Percentiles rank a stretch among this genome's conserved stretches.
Evolutionary conservation across 108 stramenopile species (phyloP).

Genomic region (Cyclotella atomus): DNA sequence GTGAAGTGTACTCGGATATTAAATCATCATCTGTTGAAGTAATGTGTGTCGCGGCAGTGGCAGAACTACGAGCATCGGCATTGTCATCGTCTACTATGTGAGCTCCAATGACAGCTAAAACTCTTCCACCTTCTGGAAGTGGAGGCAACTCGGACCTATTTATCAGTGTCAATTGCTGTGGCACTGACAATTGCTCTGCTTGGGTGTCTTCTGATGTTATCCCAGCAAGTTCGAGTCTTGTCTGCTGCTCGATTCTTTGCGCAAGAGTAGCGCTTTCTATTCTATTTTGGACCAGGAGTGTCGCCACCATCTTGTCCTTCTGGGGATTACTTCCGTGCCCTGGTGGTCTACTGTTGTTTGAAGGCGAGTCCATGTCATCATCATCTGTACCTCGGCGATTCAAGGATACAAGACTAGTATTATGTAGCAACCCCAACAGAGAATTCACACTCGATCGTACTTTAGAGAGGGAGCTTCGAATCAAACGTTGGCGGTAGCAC

Average conservation of each 20-base stretch:
- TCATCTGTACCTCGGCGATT: not conserved
- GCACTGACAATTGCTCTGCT: too few species aligned
- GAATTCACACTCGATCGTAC: slow-evolving; percentile 35
- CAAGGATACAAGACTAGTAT: slow-evolving; percentile 21
- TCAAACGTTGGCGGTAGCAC: slow-evolving; percentile 37
- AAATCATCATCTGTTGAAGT: slow-evolving; percentile 15
- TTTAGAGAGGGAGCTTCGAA: slow-evolving; percentile 27
- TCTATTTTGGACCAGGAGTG: slow-evolving; percentile 74
- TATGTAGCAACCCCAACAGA: slow-evolving; percentile 26
- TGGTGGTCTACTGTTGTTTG: slow-evolving; percentile 9
- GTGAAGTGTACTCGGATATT: slow-evolving; percentile 34
- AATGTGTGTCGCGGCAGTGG: slow-evolving; percentile 28
- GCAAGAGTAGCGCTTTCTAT: slow-evolving; percentile 14
- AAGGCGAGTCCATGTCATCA: slow-evolving; percentile 10
- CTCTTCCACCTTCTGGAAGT: slow-evolving; percentile 40
- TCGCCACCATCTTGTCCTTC: slow-evolving; percentile 88
- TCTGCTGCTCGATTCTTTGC: slow-evolving; percentile 2
- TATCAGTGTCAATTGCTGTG: slow-evolving; percentile 17
- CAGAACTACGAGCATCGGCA: slow-evolving; percentile 38
- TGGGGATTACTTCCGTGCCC: slow-evolving; percentile 40
- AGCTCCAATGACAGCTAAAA: slow-evolving; percentile 41
- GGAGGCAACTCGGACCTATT: slow-evolving; percentile 50
- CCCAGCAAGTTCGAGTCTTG: slow-evolving; percentile 23
- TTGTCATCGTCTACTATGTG: slow-evolving; percentile 33
- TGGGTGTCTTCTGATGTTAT: too few species aligned